Conservation (phyloP, 805 yeast genomes). For the Wickerhamomyces queroliae region DNA sequence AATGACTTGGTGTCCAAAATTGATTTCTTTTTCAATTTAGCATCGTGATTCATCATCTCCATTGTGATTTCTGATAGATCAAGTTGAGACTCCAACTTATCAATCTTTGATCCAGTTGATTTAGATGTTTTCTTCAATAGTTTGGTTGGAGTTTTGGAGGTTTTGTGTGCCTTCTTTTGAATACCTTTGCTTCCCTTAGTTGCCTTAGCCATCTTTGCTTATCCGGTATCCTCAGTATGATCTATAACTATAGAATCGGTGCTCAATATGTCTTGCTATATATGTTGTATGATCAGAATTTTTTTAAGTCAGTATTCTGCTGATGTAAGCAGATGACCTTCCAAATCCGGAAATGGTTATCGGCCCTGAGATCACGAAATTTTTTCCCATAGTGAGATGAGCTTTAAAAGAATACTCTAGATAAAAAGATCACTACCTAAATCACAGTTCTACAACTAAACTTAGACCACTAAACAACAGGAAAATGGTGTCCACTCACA, state of each 20-base stretch:
- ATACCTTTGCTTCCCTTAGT: neutral
- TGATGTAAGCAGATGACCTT: too few species aligned
- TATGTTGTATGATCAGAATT: too few species aligned
- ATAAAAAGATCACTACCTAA: too few species aligned
- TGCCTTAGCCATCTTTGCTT: neutral
- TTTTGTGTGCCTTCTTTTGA: neutral
- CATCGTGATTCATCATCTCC: neutral
- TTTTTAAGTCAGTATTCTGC: too few species aligned
- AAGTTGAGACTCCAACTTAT: neutral
- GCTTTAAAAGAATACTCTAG: neutral
- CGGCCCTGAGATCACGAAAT: too few species aligned
- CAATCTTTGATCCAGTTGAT: neutral
- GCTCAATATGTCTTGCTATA: too few species aligned
- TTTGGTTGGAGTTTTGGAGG: neutral
- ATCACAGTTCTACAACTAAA: neutral
- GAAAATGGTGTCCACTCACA: constrained; percentile 84
- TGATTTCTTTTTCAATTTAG: neutral
- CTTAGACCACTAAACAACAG: neutral
- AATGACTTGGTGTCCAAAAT: constrained; percentile 13
- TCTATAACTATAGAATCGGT: too few species aligned
- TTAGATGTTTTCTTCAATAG: neutral
- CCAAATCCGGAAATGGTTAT: too few species aligned
- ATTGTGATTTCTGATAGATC: constrained; percentile 1
- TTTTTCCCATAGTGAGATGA: neutral
- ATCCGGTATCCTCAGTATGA: too few species aligned